phyloP scores from a whole-genome alignment of 2,329 filamentous ascomycete genomes.

The Purpureocillium takamizusanense region DNA sequence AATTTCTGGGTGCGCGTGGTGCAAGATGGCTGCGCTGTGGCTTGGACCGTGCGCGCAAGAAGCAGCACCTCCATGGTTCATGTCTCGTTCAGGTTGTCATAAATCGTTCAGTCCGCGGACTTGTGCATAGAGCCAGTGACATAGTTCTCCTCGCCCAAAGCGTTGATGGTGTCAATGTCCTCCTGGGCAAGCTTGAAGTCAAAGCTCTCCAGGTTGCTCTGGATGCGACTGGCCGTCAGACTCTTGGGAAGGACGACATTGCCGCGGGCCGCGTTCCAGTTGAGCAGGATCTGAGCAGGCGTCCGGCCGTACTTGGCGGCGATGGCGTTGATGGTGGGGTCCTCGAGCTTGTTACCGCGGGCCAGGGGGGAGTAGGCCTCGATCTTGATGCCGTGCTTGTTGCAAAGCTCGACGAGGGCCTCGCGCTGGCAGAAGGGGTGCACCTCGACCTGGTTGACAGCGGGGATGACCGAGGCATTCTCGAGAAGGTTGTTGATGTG shows the following conservation, averaged over 20 bases:
- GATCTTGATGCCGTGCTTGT: slow-evolving; percentile 45
- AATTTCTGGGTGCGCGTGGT: too few relatives aligned
- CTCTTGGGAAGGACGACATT: slow-evolving; percentile 72
- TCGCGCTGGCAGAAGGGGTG: slow-evolving; percentile 65
- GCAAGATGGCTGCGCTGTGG: too few relatives aligned
- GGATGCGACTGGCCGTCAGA: slow-evolving; percentile 51
- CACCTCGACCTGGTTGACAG: slow-evolving; percentile 71
- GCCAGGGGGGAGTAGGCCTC: slow-evolving; percentile 47
- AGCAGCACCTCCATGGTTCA: background rate
- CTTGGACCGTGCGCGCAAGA: too few relatives aligned
- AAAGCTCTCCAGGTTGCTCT: slow-evolving; percentile 56
- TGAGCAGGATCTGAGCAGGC: slow-evolving; percentile 65
- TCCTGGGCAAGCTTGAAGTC: slow-evolving; percentile 50
- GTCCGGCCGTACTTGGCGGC: slow-evolving; percentile 62
- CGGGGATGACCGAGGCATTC: slow-evolving; percentile 51
- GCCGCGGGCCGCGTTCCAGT: slow-evolving; percentile 70
- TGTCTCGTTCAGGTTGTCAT: background rate
- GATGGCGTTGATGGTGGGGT: slow-evolving; percentile 51
- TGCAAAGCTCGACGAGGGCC: slow-evolving; percentile 46
- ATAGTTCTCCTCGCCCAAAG: slow-evolving; percentile 57
- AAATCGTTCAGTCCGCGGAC: slow-evolving; percentile 21
- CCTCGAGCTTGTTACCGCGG: slow-evolving; percentile 34
- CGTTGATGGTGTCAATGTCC: slow-evolving; percentile 56
- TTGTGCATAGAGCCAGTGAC: slow-evolving; percentile 50
- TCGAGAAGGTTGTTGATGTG: slow-evolving; percentile 48